Conservation (phyloP, 352 stramenopile species). For the Phytophthora ohioensis region DNA sequence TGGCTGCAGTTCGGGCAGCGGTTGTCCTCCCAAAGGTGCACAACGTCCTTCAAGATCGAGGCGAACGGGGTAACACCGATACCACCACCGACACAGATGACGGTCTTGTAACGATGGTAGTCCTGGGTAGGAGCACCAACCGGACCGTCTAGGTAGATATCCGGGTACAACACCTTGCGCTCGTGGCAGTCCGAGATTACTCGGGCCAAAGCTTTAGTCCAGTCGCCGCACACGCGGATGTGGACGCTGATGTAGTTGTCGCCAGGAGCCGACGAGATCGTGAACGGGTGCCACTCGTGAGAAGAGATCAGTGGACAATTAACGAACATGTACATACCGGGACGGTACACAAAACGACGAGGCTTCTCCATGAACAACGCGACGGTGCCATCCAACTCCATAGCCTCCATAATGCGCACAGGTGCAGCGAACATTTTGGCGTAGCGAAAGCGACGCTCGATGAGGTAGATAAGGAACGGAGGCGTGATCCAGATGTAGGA, state of each 20-base stretch:
- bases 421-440: constrained; percentile 74
- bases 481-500: constrained; percentile 77
- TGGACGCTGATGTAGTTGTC: constrained; percentile 88
- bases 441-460: constrained; percentile 77
- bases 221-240: constrained; percentile 81
- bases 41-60: constrained; percentile 81
- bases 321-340: constrained; percentile 91
- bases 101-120: constrained; percentile 79
- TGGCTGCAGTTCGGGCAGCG: constrained; percentile 80
- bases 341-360: constrained; percentile 73
- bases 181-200: constrained; percentile 74
- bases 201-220: constrained; percentile 67
- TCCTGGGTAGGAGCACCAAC: constrained; percentile 80
- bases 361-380: constrained; percentile 85
- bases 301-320: constrained; percentile 84
- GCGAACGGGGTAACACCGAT: constrained; percentile 88
- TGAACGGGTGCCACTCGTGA: constrained; percentile 93
- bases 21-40: constrained; percentile 81
- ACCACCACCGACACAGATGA: constrained; percentile 78
- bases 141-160: constrained; percentile 79
- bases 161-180: constrained; percentile 67
- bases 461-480: constrained; percentile 73
- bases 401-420: constrained; percentile 72
- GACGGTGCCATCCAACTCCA: constrained; percentile 71
- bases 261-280: constrained; percentile 85